Evolutionary conservation across 768 basidiomycete species (phyloP), one percentile per base, ranked within the genome.

Genomic region (Lentinula sp.): DNA sequence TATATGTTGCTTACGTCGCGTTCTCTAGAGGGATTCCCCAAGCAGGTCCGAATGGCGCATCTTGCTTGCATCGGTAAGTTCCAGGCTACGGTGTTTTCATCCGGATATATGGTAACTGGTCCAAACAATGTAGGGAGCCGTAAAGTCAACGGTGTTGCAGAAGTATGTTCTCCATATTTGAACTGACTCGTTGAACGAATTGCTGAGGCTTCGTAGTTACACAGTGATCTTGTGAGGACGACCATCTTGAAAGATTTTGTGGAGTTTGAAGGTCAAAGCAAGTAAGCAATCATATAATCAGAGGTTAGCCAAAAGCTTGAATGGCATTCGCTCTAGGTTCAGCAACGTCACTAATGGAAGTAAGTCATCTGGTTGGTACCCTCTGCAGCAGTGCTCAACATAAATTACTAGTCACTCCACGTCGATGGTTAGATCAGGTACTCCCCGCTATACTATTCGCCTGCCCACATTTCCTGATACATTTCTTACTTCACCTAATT

Each of bases 81-180:
- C 57, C 68, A 45, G 5, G 21, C 39, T 57, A 16, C n/a, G 3
- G 37, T 48, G 42, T 28, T 28, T 18, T 9, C 21, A 23, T 15
- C 28, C 40, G 18, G 40, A 31, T 42, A 13, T 46, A 13, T 15
- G 8, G 0, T 16, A 21, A 5, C 15, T 32, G 3, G 28, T 28
- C 28, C 28, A 28, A 28, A 53, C n/a, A 8, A 4, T 64, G 54
- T 61, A 86, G 85, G 86, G 32, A 90, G 88, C 68, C 84, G 87
- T 66, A 91, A 87, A 70, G 90, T 95, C 68, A 99, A 99, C 67
- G 96, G 97, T 68, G 97, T 98, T 13, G 96, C 97, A 9, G 96
- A 95, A 77, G 85, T 88, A 64, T 9, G 69, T 54, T 32, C 4
- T 23, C 3, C 0, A 10, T 11, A 35, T 39, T 21, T 51, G 45